Evolutionary conservation across 2,329 filamentous ascomycete species (phyloP).

Genomic region (Aspergillus sclerotialis): DNA sequence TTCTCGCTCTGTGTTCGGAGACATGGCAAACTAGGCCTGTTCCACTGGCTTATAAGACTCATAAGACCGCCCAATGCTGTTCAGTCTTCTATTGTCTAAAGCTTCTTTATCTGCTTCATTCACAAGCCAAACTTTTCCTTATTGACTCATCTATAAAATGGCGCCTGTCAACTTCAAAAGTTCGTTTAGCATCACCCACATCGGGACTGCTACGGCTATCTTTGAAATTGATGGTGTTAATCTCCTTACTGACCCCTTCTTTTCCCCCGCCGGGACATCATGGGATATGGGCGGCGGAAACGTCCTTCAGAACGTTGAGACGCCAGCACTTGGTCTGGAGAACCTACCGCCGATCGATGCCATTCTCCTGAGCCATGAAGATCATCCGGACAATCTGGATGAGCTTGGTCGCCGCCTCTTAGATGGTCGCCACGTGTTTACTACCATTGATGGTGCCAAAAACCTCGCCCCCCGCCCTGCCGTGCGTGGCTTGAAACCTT

Average conservation of each 20-base stretch:
- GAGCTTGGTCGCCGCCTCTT: slow-evolving; percentile 39
- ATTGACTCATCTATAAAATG: too few species aligned
- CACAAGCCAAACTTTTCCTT: too few species aligned
- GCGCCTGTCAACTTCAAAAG: neutral
- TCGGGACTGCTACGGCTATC: slow-evolving; percentile 46
- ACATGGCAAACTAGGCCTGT: too few species aligned
- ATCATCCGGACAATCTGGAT: slow-evolving; percentile 47
- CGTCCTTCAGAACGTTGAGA: slow-evolving; percentile 23
- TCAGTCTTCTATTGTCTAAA: too few species aligned
- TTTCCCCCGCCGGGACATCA: slow-evolving; percentile 33
- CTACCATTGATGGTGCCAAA: slow-evolving; percentile 39
- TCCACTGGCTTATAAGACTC: too few species aligned
- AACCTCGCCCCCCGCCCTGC: slow-evolving; percentile 39
- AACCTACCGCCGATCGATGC: slow-evolving; percentile 42
- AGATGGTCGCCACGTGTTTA: slow-evolving; percentile 41
- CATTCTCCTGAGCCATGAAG: slow-evolving; percentile 46
- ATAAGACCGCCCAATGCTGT: too few species aligned
- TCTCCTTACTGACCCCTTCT: slow-evolving; percentile 43
- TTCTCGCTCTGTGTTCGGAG: too few species aligned
- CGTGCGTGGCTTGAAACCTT: slow-evolving; percentile 33
- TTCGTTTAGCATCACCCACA: slow-evolving; percentile 10
- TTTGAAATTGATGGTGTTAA: slow-evolving; percentile 37
- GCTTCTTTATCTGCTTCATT: too few species aligned
- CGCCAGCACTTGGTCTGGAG: slow-evolving; percentile 30
- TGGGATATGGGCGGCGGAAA: slow-evolving; percentile 20